These are phyloP conservation scores for Amanita pseudoporphyria DNA, from an alignment of 768 basidiomycete genomes.

Conservation along the genomic window DNA sequence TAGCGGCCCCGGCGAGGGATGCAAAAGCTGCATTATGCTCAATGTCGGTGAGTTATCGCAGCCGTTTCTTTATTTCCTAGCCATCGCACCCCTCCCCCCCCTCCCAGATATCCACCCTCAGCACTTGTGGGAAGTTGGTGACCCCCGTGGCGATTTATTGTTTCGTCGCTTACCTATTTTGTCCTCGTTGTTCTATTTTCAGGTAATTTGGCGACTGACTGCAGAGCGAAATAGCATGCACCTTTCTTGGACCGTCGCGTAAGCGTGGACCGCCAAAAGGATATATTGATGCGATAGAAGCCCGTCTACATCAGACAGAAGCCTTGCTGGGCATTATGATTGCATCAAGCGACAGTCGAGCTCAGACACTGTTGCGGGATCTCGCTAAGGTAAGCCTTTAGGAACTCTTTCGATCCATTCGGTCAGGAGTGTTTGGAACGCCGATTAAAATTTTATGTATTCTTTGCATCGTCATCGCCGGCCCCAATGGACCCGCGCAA, in stretches of 20 bases:
- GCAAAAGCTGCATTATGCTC: constrained; percentile 68
- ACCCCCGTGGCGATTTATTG: neutral
- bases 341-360: constrained; percentile 33
- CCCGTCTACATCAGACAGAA: constrained; percentile 84
- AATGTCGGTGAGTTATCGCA: constrained; percentile 28
- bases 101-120: too few species aligned
- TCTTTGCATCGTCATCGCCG: neutral
- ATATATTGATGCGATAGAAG: constrained; percentile 92
- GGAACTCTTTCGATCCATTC: neutral
- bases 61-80: too few species aligned
- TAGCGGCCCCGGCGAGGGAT: constrained; percentile 45
- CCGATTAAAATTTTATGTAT: neutral
- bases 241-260: constrained; percentile 69
- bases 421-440: too few species aligned
- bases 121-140: neutral
- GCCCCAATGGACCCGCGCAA: neutral
- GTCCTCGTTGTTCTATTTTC: neutral
- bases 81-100: too few species aligned
- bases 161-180: neutral
- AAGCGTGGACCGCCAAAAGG: constrained; percentile 88
- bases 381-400: constrained; percentile 36
- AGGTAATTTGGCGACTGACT: neutral
- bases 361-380: constrained; percentile 36
- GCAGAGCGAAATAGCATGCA: constrained; percentile 41
- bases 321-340: constrained; percentile 80